Base-by-base conservation (phyloP, 2,329 filamentous ascomycete genomes). In the Domatiomyces globalis region DNA sequence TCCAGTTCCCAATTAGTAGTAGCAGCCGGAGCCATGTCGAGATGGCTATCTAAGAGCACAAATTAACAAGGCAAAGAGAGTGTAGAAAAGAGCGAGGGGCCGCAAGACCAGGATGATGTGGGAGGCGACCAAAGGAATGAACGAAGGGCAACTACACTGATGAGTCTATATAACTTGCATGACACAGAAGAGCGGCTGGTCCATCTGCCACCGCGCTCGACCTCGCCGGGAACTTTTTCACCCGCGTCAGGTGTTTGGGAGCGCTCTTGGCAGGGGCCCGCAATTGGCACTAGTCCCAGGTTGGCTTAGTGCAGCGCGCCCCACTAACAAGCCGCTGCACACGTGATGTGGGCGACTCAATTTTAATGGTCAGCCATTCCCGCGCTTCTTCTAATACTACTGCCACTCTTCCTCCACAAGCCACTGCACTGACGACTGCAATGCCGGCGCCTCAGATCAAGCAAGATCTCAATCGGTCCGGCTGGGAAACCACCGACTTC, bases 381-480 rank as follows among this genome's bases (percentile, higher is more conserved):
- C 5, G 22, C 22, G 22, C 22, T 25, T 6, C 22, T 25, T 39
- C 33, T 2, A 39, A 5, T 15, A 15, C 33, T 4, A 15, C 10
- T 15, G 33, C 33, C 33, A 39, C 33, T 15, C 33, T 15, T 39
- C 4, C 29, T 12, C 29, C 4, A 12, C 29, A 2, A 5, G 9
- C 29, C 8, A 33, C 29, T 33, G 10, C 29, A 9, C 45, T 15
- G 25, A 3, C 43, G 20, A n/a, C 45, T 44, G 44, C 19, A 48
- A 68, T 66, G 51, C 90, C 94, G 81, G 85, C 86, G 51, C 85
- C 88, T 10, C 88, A 95, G 68, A 95, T 95, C 67, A 95, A 96
- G 69, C 85, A 94, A 66, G 89, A 95, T 66, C 77, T 95, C 46
- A 95, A 96, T 71, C 81, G 92, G 50, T 92, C 88, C 17, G 92